Evolutionary conservation across 73 alveolate species (phyloP).

Genomic region (Diophrys sp.): DNA sequence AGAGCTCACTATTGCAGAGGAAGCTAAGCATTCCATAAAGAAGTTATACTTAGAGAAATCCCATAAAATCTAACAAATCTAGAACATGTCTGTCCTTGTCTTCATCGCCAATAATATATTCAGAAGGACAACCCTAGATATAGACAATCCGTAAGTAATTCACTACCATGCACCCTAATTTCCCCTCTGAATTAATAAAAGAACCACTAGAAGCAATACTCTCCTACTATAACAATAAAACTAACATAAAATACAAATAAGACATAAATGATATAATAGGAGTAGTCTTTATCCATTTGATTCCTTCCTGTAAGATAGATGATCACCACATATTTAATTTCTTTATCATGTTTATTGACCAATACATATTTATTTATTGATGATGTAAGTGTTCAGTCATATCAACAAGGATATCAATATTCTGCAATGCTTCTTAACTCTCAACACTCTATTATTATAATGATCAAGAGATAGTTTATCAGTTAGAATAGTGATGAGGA

Average conservation of each 20-base stretch:
- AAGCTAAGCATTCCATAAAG: neutral
- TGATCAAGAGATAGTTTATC: conserved; percentile 61
- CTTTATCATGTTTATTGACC: conserved; percentile 52
- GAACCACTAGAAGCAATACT: conserved; percentile 54
- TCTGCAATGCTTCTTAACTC: conserved; percentile 43
- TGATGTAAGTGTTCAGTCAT: neutral
- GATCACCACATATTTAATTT: conserved; percentile 36
- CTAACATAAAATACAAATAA: conserved; percentile 69
- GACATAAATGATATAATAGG: conserved; percentile 74
- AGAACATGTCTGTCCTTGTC: neutral
- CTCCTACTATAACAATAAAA: conserved; percentile 56
- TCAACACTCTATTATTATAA: conserved; percentile 62
- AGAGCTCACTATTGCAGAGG: neutral
- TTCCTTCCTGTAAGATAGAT: conserved; percentile 29
- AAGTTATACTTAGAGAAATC: neutral
- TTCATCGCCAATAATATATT: neutral
- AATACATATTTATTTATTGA: conserved; percentile 52
- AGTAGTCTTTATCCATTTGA: conserved; percentile 53
- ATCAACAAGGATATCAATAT: conserved; percentile 27
- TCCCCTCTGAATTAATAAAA: neutral
- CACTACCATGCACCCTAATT: conserved; percentile 51
- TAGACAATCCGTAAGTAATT: conserved; percentile 44
- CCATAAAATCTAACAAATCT: neutral
- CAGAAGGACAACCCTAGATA: neutral
- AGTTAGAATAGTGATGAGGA: conserved; percentile 38